These are phyloP conservation scores for Blastomyces percursus DNA, from an alignment of 2,329 filamentous ascomycete genomes.

Conservation along the genomic window DNA sequence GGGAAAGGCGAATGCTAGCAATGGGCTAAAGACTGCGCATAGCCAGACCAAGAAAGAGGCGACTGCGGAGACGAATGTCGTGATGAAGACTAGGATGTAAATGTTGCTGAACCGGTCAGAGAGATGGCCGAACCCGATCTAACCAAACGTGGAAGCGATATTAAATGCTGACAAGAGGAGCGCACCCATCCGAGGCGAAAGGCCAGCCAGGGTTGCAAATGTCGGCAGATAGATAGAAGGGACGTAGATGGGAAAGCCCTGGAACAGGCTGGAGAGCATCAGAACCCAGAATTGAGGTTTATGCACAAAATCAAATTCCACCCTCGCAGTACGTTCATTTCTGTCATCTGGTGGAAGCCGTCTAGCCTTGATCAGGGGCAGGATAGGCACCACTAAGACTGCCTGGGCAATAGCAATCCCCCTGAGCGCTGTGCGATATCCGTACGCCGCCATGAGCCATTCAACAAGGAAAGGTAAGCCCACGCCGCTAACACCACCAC, in stretches of 20 bases:
- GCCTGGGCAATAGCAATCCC: background rate
- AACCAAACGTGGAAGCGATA: background rate
- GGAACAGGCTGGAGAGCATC: background rate
- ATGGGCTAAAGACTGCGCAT: background rate
- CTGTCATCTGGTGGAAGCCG: background rate
- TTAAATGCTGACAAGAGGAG: background rate
- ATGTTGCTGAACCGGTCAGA: background rate
- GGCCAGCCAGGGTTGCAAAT: background rate
- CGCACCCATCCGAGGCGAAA: background rate
- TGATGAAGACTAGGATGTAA: background rate
- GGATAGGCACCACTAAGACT: background rate
- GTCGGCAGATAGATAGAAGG: background rate
- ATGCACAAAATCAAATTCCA: background rate
- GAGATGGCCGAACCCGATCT: background rate
- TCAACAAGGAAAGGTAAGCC: background rate
- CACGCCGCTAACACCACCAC: background rate
- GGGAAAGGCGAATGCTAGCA: background rate
- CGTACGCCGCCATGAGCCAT: background rate
- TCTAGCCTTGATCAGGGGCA: background rate
- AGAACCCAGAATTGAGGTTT: background rate
- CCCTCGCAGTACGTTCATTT: background rate
- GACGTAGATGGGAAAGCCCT: slow-evolving; percentile 1
- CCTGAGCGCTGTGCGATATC: background rate
- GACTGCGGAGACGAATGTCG: slow-evolving; percentile 1
- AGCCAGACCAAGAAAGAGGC: background rate